Evolutionary conservation across 2,329 filamentous ascomycete genomes (phyloP), one percentile per base, ranked within the genome.

Genomic region (Lachnellula arida): DNA sequence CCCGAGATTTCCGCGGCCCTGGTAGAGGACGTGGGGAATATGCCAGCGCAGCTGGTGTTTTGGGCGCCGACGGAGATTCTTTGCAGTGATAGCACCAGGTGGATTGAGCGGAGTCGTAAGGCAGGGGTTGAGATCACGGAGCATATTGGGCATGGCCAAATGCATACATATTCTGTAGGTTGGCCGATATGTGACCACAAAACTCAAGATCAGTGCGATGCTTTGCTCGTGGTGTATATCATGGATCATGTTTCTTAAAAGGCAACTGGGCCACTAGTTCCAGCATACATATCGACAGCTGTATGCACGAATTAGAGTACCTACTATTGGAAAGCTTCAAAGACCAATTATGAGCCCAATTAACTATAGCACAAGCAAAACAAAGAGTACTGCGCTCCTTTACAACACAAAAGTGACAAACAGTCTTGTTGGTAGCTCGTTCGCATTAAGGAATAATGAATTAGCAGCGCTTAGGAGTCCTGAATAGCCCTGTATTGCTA

Each of bases 1-100:
- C 48, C 48, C n/a, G 48, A 50, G 19, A 50, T 50, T 23, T 50
- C 48, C 9, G 48, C 48, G 32, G 37, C 25, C 11, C 34, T 50
- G 19, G 19, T 23, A 9, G 15, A 40, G 28, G 48, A 50, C 22
- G 28, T 50, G 6, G n/a, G 32, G 12, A 37, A 17, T 2, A 23
- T 50, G 34, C 48, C 48, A n/a, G 7, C 48, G 15, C 48, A 50
- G 32, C 12, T 50, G 34, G 22, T 50, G 12, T 49, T 34, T 19
- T 49, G 46, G 46, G n/a, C 15, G 4, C 17, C 14, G 9, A 50
- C 34, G 8, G 48, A 50, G 34, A 17, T 50, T 14, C 17, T 50
- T 7, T 32, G 15, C 19, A 50, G 48, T 50, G 48, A 50, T 39
- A 19, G 32, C 11, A 17, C 22, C 17, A 14, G 48, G 12, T 50